A percentile compares a stretch with the other conserved stretches of the same genome.
phyloP scores from a whole-genome alignment of 1,139 yeast genomes.

The Saccharomyces pastorianus region DNA sequence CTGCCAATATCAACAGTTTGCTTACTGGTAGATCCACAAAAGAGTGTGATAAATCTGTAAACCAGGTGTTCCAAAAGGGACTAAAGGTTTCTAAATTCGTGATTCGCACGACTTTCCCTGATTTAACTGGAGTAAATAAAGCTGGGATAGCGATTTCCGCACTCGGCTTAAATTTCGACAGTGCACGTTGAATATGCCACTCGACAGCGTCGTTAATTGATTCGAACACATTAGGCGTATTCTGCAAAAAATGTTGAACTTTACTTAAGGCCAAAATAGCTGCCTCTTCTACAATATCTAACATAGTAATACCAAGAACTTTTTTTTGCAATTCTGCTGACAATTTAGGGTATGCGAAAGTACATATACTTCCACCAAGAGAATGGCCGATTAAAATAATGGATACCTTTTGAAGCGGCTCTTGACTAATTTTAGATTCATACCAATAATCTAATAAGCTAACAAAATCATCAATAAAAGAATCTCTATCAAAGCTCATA shows the following conservation, averaged over 20 bases:
- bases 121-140: slow-evolving; percentile 33
- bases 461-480: slow-evolving; percentile 51
- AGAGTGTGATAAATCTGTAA: slow-evolving; percentile 51
- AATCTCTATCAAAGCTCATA: slow-evolving; percentile 41
- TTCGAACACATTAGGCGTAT: slow-evolving; percentile 53
- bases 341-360: slow-evolving; percentile 38
- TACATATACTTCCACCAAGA: slow-evolving; percentile 79
- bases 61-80: slow-evolving; percentile 80
- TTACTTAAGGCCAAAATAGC: slow-evolving; percentile 61
- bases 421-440: slow-evolving; percentile 19
- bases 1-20: slow-evolving; percentile 73
- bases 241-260: slow-evolving; percentile 56
- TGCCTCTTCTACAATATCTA: slow-evolving; percentile 92
- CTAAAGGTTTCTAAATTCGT: slow-evolving; percentile 54
- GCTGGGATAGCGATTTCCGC: slow-evolving; percentile 77
- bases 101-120: slow-evolving; percentile 45
- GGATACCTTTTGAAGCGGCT: slow-evolving; percentile 26
- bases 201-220: slow-evolving; percentile 55
- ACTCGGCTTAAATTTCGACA: slow-evolving; percentile 51
- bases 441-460: slow-evolving; percentile 38
- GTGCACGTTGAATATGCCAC: slow-evolving; percentile 60
- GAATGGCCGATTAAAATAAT: slow-evolving; percentile 76
- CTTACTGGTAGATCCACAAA: slow-evolving; percentile 54
- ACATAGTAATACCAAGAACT: slow-evolving; percentile 59
- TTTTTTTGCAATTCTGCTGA: slow-evolving; percentile 21